Evolutionary conservation across 2,329 filamentous ascomycete genomes (phyloP).

Genomic region (Pseudogymnoascus verrucosus): DNA sequence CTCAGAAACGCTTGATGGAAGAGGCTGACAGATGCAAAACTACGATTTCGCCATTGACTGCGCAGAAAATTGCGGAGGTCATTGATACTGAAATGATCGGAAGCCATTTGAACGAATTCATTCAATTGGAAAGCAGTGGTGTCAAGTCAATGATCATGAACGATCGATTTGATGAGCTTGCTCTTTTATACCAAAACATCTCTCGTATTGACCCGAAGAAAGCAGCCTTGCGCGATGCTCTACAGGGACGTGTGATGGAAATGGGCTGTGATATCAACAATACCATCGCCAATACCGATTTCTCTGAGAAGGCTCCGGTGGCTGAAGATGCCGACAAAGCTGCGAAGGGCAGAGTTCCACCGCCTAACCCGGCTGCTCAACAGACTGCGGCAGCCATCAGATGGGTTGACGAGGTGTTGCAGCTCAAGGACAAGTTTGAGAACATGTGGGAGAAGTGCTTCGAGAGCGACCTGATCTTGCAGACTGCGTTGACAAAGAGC

Average conservation of each 20-base stretch:
- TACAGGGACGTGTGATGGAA: slow-evolving; percentile 69
- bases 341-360: slow-evolving; percentile 39
- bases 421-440: slow-evolving; percentile 85
- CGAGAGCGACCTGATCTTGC: slow-evolving; percentile 63
- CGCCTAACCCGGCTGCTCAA: slow-evolving; percentile 56
- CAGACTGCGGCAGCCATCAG: slow-evolving; percentile 82
- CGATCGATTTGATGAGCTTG: slow-evolving; percentile 68
- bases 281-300: slow-evolving; percentile 46
- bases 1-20: slow-evolving; percentile 65
- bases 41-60: slow-evolving; percentile 63
- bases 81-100: slow-evolving; percentile 75
- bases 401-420: slow-evolving; percentile 89
- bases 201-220: slow-evolving; percentile 70
- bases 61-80: slow-evolving; percentile 64
- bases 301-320: slow-evolving; percentile 31
- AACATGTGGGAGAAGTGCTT: slow-evolving; percentile 68
- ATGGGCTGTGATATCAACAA: slow-evolving; percentile 79
- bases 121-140: slow-evolving; percentile 77
- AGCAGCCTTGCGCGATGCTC: slow-evolving; percentile 55
- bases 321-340: slow-evolving; percentile 41
- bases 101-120: slow-evolving; percentile 69
- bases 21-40: slow-evolving; percentile 77
- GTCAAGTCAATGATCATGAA: slow-evolving; percentile 88
- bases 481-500: slow-evolving; percentile 75
- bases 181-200: slow-evolving; percentile 74